Evolutionary conservation across 805 yeast genomes (phyloP), one percentile per base, ranked within the genome.

Genomic region (Hanseniaspora occidentalis): DNA sequence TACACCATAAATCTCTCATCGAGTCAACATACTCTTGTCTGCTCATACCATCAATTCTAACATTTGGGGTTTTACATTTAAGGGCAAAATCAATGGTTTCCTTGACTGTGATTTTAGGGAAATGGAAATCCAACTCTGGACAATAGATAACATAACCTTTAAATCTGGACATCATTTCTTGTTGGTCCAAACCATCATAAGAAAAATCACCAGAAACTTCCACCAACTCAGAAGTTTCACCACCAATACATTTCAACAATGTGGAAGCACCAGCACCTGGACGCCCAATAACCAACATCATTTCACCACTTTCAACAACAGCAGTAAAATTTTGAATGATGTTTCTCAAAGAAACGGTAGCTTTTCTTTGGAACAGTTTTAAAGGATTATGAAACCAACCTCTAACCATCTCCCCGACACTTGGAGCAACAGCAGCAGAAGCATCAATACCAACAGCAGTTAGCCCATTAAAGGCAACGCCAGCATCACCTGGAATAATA

Each of bases 241-340:
- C 73, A n/a, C 73, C 56, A 17, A 67, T 40, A 42, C 64, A 51
- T 45, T 68, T 68, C 48, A 75, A 54, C 29, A 75, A 55, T 4
- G 79, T 69, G 3, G 81, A 73, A 51, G 79, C 74, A 45, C 82
- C 81, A 26, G 80, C 73, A 51, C 80, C 80, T 2, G 82, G 80
- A 55, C 70, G 66, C 49, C 75, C 75, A 38, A 70, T 54, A 18
- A 70, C 75, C 42, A 73, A 62, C 39, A 70, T 58, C 73, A 72
- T 67, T 48, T 70, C 73, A 47, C 77, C 79, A 14, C 70, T 59
- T 45, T 61, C 65, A 20, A 61, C 61, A 31, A 66, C 61, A 57
- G 70, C 72, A 27, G 63, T 55, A 47, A 64, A 56, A 38, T 65
- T 58, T 47, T 60, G 63, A 40, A 68, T 62, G 41, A 68, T 64